Conservation (phyloP, 176 grass and related monocot species). For the Otatea glauca region DNA sequence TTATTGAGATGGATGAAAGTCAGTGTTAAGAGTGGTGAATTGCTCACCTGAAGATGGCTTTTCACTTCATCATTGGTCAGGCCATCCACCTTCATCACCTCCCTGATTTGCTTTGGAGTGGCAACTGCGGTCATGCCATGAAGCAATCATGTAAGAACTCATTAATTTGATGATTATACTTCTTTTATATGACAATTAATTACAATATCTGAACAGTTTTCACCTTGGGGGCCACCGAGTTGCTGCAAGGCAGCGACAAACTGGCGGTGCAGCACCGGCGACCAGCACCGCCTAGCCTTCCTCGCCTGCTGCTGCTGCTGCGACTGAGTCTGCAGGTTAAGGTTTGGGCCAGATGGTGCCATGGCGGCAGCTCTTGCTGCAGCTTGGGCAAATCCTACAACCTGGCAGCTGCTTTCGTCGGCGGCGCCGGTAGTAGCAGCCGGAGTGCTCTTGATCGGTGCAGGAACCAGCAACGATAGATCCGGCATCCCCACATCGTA, state of each 20-base stretch:
- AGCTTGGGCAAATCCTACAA: constrained; percentile 38
- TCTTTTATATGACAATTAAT: neutral
- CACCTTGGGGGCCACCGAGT: constrained; percentile 89
- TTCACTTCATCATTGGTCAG: constrained; percentile 99
- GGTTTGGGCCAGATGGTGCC: constrained; percentile 32
- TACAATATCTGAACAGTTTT: neutral
- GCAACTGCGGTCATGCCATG: constrained; percentile 64
- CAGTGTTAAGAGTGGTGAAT: neutral
- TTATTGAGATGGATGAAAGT: neutral
- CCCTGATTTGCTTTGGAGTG: constrained; percentile 96
- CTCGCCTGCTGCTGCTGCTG: constrained; percentile 61
- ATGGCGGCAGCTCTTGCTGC: constrained; percentile 41
- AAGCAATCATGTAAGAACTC: constrained; percentile 16
- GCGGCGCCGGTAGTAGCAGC: constrained; percentile 7
- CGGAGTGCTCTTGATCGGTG: constrained; percentile 21
- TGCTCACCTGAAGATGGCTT: constrained; percentile 94
- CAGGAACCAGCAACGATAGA: constrained; percentile 52
- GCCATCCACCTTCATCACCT: constrained; percentile 92
- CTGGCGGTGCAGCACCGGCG: constrained; percentile 79
- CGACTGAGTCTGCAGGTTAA: constrained; percentile 43
- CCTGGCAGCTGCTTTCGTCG: constrained; percentile 28
- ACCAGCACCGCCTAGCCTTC: constrained; percentile 92
- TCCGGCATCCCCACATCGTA: constrained; percentile 41
- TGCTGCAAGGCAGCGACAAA: constrained; percentile 73
- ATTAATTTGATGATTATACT: neutral